phyloP scores from a whole-genome alignment of 495 filamentous ascomycete species.

The Penicillium arizonense region DNA sequence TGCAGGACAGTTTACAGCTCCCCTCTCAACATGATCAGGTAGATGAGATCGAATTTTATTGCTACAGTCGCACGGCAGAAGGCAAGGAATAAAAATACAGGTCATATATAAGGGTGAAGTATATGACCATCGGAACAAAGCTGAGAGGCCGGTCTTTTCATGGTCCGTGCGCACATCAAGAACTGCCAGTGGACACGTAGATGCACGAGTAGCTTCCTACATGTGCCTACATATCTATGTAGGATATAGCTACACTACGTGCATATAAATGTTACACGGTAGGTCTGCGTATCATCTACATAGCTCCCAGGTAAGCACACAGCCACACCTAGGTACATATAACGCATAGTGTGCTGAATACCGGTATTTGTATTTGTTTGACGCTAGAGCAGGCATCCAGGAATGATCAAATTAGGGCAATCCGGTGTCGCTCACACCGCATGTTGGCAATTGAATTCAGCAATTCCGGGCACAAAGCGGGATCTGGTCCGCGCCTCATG shows the following conservation, averaged over 20 bases:
- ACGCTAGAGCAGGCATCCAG: neutral
- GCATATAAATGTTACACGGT: too few relatives aligned
- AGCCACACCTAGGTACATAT: too few relatives aligned
- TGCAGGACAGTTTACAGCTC: conserved; percentile 49
- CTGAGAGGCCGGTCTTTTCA: neutral
- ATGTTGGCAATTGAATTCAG: neutral
- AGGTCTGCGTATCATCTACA: too few relatives aligned
- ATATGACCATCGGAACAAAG: too few relatives aligned
- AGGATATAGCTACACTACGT: too few relatives aligned
- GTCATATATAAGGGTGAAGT: too few relatives aligned
- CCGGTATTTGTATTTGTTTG: neutral
- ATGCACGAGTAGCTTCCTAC: too few relatives aligned
- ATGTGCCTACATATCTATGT: too few relatives aligned
- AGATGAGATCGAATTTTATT: conserved; percentile 62
- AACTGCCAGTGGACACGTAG: too few relatives aligned
- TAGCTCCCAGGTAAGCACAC: too few relatives aligned
- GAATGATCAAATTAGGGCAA: too few relatives aligned
- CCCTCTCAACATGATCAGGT: conserved; percentile 56
- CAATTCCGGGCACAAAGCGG: neutral
- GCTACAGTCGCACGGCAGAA: conserved; percentile 29
- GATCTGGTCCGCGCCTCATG: neutral
- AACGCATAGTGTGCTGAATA: too few relatives aligned
- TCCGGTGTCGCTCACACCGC: neutral
- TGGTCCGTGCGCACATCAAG: neutral
- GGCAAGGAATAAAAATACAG: neutral